These are phyloP conservation scores for Antitrichia curtipendula DNA, from an alignment of 225 moss, liverwort and hornwort genomes.

Conservation along the genomic window DNA sequence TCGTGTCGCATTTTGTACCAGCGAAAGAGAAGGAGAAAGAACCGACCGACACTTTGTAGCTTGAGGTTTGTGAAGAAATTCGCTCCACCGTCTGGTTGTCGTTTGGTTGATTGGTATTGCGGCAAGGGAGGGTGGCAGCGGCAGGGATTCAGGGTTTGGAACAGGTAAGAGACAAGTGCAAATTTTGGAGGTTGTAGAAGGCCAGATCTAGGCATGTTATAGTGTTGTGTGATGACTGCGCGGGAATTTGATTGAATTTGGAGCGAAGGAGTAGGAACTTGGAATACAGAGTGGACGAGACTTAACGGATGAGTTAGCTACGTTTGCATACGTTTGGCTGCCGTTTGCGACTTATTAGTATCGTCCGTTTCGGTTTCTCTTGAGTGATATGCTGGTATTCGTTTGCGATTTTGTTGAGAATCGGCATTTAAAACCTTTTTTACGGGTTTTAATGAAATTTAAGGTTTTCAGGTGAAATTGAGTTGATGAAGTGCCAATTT, in stretches of 20 bases:
- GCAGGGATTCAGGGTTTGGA: neutral
- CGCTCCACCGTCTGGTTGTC: neutral
- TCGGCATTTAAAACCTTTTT: neutral
- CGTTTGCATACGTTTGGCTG: neutral
- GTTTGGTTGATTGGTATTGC: neutral
- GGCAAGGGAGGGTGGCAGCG: neutral
- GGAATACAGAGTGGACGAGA: neutral
- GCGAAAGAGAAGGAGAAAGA: neutral
- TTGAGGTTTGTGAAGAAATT: neutral
- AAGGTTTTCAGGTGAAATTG: neutral
- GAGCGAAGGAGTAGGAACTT: neutral
- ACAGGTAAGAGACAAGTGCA: neutral
- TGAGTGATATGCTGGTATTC: neutral
- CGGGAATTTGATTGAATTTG: neutral
- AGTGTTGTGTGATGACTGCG: neutral
- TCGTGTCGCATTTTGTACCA: neutral
- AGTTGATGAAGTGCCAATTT: neutral
- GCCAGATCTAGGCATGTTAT: neutral
- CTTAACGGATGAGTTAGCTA: neutral
- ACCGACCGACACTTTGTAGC: neutral
- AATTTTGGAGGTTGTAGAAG: neutral
- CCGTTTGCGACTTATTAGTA: neutral
- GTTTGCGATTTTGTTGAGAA: neutral
- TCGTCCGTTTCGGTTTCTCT: neutral
- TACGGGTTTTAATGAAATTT: neutral